Evolutionary conservation across 768 basidiomycete genomes (phyloP).

Genomic region (Candolleomyces aberdarensis): DNA sequence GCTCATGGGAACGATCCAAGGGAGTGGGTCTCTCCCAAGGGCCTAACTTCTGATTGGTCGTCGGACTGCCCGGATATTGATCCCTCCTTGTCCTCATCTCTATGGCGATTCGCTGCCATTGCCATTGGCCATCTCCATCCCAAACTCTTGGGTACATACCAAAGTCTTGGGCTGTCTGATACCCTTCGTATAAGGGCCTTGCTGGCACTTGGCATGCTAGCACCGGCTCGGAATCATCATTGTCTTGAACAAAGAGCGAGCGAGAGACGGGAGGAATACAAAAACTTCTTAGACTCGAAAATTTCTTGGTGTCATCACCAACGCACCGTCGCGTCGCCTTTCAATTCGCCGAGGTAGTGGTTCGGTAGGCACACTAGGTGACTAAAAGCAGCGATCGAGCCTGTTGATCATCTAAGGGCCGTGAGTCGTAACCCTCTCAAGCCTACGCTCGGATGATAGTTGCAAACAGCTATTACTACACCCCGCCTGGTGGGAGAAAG

Average conservation of each 20-base stretch:
- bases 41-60: constrained; percentile 2
- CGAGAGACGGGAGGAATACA: background rate
- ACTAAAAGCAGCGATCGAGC: background rate
- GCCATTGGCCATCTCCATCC: constrained; percentile 16
- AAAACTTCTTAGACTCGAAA: background rate
- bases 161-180: too few species aligned
- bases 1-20: constrained; percentile 24
- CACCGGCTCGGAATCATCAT: too few species aligned
- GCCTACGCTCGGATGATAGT: too few species aligned
- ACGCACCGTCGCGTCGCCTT: background rate
- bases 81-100: constrained; percentile 15
- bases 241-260: too few species aligned
- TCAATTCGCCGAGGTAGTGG: background rate
- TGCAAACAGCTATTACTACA: too few species aligned
- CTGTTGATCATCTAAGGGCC: background rate
- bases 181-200: too few species aligned
- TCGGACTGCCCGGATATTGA: constrained; percentile 2
- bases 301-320: background rate
- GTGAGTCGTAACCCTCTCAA: background rate
- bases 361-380: background rate
- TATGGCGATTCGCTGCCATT: constrained; percentile 13
- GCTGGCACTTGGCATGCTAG: too few species aligned
- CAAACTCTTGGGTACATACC: background rate
- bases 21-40: constrained; percentile 12
- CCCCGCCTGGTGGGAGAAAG: background rate